phyloP scores from a whole-genome alignment of 1,284 basidiomycete species.

The Cryptococcus sp. region DNA sequence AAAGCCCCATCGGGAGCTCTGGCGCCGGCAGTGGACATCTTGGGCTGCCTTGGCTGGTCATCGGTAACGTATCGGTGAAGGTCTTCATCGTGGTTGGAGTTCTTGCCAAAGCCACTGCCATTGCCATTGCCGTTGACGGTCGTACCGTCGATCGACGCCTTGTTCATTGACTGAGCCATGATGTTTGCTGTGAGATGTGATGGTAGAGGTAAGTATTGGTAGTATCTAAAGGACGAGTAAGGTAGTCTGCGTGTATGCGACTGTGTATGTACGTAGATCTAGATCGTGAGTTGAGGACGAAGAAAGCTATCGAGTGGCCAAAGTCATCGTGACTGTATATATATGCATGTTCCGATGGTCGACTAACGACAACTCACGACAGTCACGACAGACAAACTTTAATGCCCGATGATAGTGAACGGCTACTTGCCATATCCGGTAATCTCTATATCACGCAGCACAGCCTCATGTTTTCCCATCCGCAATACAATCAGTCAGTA shows the following conservation, averaged over 20 bases:
- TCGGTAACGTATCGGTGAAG: conserved; percentile 49
- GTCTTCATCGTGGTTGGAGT: conserved; percentile 30
- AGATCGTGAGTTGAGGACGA: too few relatives aligned
- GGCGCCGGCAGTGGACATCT: conserved; percentile 21
- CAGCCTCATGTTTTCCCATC: too few relatives aligned
- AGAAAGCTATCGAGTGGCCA: too few relatives aligned
- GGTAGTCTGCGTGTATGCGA: conserved; percentile 1
- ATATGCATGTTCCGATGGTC: too few relatives aligned
- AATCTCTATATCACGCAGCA: too few relatives aligned
- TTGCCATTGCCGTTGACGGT: conserved; percentile 19
- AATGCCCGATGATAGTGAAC: too few relatives aligned
- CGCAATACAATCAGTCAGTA: too few relatives aligned
- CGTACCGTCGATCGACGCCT: conserved; percentile 29
- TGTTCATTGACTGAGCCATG: conserved; percentile 29
- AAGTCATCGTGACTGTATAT: too few relatives aligned
- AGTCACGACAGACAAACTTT: too few relatives aligned
- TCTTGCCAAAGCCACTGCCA: conserved; percentile 5
- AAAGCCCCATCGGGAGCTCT: conserved; percentile 2
- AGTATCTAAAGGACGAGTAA: not conserved
- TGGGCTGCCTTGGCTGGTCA: conserved; percentile 32
- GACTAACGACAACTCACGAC: too few relatives aligned
- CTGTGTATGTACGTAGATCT: not conserved
- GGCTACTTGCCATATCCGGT: too few relatives aligned
- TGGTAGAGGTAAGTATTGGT: not conserved
- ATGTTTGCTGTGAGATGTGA: conserved; percentile 8